Conservation (phyloP, 139 green algal genomes). For the Auxenochlorella protothecoides region DNA sequence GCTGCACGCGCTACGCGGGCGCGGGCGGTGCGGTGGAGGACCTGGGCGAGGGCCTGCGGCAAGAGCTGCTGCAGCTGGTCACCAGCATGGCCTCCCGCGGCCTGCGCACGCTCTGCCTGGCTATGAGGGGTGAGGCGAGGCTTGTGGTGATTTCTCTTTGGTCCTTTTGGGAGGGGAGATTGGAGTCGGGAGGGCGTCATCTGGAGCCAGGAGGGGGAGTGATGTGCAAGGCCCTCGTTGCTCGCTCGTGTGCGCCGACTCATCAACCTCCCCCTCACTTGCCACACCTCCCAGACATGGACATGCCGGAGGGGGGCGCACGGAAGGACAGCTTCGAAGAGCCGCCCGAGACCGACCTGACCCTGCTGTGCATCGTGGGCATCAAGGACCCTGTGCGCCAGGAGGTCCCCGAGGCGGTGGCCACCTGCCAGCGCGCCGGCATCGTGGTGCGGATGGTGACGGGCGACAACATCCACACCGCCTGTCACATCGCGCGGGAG, state of each 20-base stretch:
- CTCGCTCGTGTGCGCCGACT: too few relatives aligned
- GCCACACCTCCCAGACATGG: too few relatives aligned
- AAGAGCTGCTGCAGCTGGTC: conserved; percentile 38
- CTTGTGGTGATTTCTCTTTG: too few relatives aligned
- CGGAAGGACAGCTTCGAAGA: conserved; percentile 6
- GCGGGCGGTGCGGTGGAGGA: conserved; percentile 31
- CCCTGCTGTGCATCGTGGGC: conserved; percentile 67
- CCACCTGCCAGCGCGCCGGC: conserved; percentile 69
- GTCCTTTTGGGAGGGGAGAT: too few relatives aligned
- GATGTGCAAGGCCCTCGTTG: too few relatives aligned
- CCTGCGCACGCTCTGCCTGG: conserved; percentile 79
- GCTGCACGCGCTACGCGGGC: conserved; percentile 50
- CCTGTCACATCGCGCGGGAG: conserved; percentile 90
- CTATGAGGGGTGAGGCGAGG: conserved; percentile 8
- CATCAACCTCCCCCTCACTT: too few relatives aligned
- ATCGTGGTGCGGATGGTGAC: conserved; percentile 97
- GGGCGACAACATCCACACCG: conserved; percentile 96
- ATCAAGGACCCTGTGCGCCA: conserved; percentile 93
- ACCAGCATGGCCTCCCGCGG: conserved; percentile 69
- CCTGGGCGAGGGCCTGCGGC: conserved; percentile 33
- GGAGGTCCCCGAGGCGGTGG: conserved; percentile 71
- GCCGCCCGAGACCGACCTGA: conserved; percentile 39
- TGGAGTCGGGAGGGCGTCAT: too few relatives aligned
- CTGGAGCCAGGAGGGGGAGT: too few relatives aligned
- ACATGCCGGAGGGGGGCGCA: background rate